Conservation (phyloP, 1,139 yeast genomes). For the Sugiyamaella xylanicola region DNA sequence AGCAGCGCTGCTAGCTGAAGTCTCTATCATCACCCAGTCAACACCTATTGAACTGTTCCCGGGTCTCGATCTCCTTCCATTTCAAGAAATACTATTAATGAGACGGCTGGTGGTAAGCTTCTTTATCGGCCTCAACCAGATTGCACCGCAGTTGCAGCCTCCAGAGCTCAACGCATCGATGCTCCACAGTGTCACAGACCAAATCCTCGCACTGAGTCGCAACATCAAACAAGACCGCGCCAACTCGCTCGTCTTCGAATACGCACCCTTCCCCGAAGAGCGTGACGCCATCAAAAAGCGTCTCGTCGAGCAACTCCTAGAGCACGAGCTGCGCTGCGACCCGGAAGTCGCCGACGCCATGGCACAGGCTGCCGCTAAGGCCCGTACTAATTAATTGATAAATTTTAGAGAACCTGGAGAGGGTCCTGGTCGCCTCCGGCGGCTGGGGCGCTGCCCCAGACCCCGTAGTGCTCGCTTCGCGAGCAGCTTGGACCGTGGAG, state of each 20-base stretch:
- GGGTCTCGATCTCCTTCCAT: conserved; percentile 28
- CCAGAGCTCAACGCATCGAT: conserved; percentile 5
- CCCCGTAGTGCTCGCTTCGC: conserved; percentile 1
- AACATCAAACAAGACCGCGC: conserved; percentile 20
- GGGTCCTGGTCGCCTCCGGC: neutral
- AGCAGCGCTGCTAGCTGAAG: conserved; percentile 30
- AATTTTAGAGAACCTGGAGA: no score
- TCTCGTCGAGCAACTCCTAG: conserved; percentile 23
- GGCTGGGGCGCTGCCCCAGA: conserved; percentile 4
- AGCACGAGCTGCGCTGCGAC: conserved; percentile 27
- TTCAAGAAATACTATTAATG: conserved; percentile 29
- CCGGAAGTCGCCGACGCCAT: conserved; percentile 30
- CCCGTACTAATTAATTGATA: neutral
- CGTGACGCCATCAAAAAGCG: conserved; percentile 15
- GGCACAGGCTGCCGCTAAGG: conserved; percentile 3
- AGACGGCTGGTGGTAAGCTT: conserved; percentile 23
- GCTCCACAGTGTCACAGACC: conserved; percentile 16
- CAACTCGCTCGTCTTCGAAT: conserved; percentile 23
- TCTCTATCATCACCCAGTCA: conserved; percentile 32
- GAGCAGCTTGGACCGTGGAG: no score
- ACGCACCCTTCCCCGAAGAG: conserved; percentile 23
- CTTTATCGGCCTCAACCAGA: conserved; percentile 26
- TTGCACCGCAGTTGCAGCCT: conserved; percentile 24
- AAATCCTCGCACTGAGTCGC: conserved; percentile 17
- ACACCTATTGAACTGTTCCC: conserved; percentile 20